phyloP scores from a whole-genome alignment of 768 basidiomycete genomes.

The Amyloporia xantha region DNA sequence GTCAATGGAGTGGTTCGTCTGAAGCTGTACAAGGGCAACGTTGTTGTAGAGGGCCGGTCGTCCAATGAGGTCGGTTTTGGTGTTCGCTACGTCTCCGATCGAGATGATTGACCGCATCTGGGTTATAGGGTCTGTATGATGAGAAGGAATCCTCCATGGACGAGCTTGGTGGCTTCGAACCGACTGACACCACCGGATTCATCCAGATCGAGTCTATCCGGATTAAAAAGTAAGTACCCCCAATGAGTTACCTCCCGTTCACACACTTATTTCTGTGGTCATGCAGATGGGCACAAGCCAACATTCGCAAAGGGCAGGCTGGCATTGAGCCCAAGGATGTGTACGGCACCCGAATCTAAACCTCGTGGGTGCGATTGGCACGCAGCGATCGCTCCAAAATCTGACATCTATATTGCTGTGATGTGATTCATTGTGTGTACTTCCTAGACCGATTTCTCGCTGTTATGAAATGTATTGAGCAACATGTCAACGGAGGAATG shows the following conservation, averaged over 20 bases:
- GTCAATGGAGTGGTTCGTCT: slow-evolving; percentile 91
- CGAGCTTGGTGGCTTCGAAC: slow-evolving; percentile 96
- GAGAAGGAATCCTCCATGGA: slow-evolving; percentile 97
- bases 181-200: slow-evolving; percentile 91
- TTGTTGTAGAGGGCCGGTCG: slow-evolving; percentile 85
- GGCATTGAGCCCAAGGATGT: slow-evolving; percentile 17
- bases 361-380: too few relatives aligned
- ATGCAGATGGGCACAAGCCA: slow-evolving; percentile 78
- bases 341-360: slow-evolving; percentile 13
- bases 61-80: slow-evolving; percentile 72
- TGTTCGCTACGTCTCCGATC: too few relatives aligned
- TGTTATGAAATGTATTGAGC: too few relatives aligned
- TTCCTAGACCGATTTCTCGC: too few relatives aligned
- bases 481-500: too few relatives aligned
- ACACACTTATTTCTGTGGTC: slow-evolving; percentile 4
- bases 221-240: slow-evolving; percentile 79
- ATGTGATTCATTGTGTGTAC: too few relatives aligned
- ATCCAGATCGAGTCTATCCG: slow-evolving; percentile 97
- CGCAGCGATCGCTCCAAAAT: too few relatives aligned
- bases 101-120: too few relatives aligned
- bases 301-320: slow-evolving; percentile 66
- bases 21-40: slow-evolving; percentile 95
- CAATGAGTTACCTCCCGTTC: neutral
- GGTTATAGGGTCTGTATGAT: slow-evolving; percentile 94
- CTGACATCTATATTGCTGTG: too few relatives aligned